Base-by-base conservation (phyloP, 2,329 filamentous ascomycete species). In the Colletotrichum cordylinicola region DNA sequence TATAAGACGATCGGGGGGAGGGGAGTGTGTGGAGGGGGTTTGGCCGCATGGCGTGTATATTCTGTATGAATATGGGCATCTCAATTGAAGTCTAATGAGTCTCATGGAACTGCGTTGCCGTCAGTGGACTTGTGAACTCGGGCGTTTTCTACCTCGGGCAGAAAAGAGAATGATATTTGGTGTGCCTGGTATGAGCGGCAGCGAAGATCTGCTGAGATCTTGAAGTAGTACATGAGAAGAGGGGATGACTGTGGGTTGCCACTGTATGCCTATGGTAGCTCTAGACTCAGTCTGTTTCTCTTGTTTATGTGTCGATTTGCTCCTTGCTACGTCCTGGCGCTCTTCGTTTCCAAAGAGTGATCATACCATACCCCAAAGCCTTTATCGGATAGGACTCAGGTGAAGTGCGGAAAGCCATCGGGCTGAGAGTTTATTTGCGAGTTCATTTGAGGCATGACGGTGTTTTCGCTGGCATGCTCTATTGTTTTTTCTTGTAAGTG, bases 1-100 rank as follows among this genome's bases (percentile, higher is more conserved):
- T 91, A 89, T 91, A 84, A 85, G 76, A 21, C 48, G 60, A 16
- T 67, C 24, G 43, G 52, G 18, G 21, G 24, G 24, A 21, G 39
- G 55, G 37, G 10, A 16, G 16, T 13, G 66, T 68, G 56, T 12
- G 61, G 48, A 35, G 2, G 64, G 24, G 39, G 2, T n/a, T 55
- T 55, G 65, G 43, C 31, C 67, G 70, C 61, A 69, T n/a, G 35
- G 64, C 76, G 39, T 78, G 77, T 78, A 78, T 75, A 72, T 71
- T 70, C 58, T 78, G 77, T 78, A 75, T 48, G 74, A 70, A 75
- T 71, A 75, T 48, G 71, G 70, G 72, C 74, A 75, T 76, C 72
- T 76, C 74, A 75, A 72, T 68, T 48, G 58, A 74, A 69, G 74
- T 69, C 65, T 65, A 55, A 69, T 69, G 21, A 15, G 35, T 69